Evolutionary conservation across 257 asterid genomes (phyloP), one percentile per base, ranked within the genome.

Genomic region (Nicotiana undulata): DNA sequence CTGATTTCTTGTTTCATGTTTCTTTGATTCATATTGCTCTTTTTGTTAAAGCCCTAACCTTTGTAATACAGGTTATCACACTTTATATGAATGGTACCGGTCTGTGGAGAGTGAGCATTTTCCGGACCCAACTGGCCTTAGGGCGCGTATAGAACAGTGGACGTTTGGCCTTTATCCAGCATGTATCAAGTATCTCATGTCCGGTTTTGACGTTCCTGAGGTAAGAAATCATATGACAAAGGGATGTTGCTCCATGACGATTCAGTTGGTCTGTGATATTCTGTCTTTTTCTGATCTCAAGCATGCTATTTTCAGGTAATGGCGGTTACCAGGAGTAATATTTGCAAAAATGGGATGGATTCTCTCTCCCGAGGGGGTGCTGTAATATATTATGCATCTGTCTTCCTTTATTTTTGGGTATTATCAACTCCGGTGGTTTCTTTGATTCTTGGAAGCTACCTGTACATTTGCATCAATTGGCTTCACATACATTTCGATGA

Each of bases 161-260:
- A 96, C 98, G 20, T 90, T 93, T 34, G 98, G 99, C 80, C 98
- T 96, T 72, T 96, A 96, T 84, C 99, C 98, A 70, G 99, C 98
- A 22, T 96, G 99, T 89, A 93, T 96, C 31, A 96, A 96, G 88
- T 96, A 96, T 85, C 90, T 96, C 70, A 96, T 94, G 99, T 96
- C 98, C 6, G 98, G 98, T 67, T 96, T 94, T 82, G 99, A 96
- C 80, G 90, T 96, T 72, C 99, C 99, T 4, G 97, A 96, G 97
- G 98, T 93, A 75, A 59, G 83, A 68, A 79, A 20, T 58, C 29
- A 16, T 16, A 26, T 7, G 44, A 74, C 28, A 15, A 15, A 37
- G 60, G 12, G 16, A 70, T 74, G 9, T 51, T 74, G 9, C 61
- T 44, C 18, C 58, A 3, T 12, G 59, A 12, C 0, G 20, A 66